phyloP scores from a whole-genome alignment of 257 asterid genomes.

The Ehretia macrophylla region DNA sequence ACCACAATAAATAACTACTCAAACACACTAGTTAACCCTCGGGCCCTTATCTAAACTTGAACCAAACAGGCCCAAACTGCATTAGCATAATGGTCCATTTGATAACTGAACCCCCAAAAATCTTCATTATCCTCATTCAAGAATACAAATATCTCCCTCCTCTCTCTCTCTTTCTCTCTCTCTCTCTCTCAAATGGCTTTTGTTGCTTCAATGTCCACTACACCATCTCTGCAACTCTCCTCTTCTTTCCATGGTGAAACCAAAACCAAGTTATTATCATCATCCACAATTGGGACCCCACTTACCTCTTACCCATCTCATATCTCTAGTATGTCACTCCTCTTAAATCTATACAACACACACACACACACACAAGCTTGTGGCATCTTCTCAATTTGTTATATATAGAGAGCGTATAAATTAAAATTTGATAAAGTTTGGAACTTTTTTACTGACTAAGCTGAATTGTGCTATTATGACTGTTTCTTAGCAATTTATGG shows the following conservation, averaged over 20 bases:
- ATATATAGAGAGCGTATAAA: background rate
- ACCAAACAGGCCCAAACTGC: background rate
- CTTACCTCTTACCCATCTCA: conserved; percentile 21
- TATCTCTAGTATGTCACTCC: conserved; percentile 33
- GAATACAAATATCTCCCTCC: conserved; percentile 4
- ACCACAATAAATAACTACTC: too few relatives aligned
- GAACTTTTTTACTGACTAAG: background rate
- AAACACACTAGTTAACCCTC: too few relatives aligned
- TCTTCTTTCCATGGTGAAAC: conserved; percentile 38
- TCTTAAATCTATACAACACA: background rate
- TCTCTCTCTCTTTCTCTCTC: conserved; percentile 2
- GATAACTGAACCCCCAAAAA: background rate
- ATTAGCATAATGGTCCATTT: background rate
- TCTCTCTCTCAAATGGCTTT: conserved; percentile 32
- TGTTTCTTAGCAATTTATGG: background rate
- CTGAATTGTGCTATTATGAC: background rate
- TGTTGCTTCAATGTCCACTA: conserved; percentile 25
- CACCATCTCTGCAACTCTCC: conserved; percentile 26
- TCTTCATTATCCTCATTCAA: background rate
- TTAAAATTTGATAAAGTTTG: background rate
- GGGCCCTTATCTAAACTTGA: too few relatives aligned
- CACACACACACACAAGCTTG: background rate
- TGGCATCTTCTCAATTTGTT: background rate
- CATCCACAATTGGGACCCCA: conserved; percentile 41
- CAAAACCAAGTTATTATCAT: conserved; percentile 18